phyloP scores from a whole-genome alignment of 768 basidiomycete species.

The Leccinum subgranulosum region DNA sequence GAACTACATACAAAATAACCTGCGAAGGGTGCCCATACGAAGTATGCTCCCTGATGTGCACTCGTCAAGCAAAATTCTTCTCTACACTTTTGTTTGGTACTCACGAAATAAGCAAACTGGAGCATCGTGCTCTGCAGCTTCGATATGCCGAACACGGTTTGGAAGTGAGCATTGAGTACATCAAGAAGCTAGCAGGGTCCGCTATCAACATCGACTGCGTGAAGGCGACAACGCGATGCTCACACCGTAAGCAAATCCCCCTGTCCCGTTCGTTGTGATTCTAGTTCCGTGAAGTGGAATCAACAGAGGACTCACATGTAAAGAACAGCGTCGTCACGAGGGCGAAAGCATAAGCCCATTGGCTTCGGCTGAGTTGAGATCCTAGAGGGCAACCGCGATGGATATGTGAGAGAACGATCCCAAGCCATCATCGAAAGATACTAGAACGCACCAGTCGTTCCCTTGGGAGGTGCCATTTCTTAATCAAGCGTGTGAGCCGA shows the following conservation, averaged over 20 bases:
- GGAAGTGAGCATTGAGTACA: conserved; percentile 72
- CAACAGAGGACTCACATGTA: conserved; percentile 45
- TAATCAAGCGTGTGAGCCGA: neutral
- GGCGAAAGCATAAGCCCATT: conserved; percentile 57
- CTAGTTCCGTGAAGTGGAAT: neutral
- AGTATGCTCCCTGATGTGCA: conserved; percentile 49
- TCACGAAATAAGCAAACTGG: conserved; percentile 68
- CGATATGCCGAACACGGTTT: conserved; percentile 60
- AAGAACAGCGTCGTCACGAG: conserved; percentile 77
- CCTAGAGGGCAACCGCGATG: conserved; percentile 10
- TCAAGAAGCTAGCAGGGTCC: conserved; percentile 51
- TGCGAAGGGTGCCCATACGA: conserved; percentile 58
- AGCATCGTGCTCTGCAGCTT: conserved; percentile 73
- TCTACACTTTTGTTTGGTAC: conserved; percentile 8
- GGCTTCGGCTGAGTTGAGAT: conserved; percentile 41
- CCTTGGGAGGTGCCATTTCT: conserved; percentile 36
- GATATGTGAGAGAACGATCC: neutral
- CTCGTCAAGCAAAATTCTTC: neutral
- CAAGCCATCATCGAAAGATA: neutral
- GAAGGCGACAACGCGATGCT: conserved; percentile 14
- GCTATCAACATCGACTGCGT: conserved; percentile 14
- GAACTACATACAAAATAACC: conserved; percentile 48
- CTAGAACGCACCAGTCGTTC: conserved; percentile 39
- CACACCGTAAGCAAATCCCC: conserved; percentile 70
- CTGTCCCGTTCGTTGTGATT: conserved; percentile 23